Conservation (phyloP, 495 filamentous ascomycete genomes). For the Daldinia loculata region DNA sequence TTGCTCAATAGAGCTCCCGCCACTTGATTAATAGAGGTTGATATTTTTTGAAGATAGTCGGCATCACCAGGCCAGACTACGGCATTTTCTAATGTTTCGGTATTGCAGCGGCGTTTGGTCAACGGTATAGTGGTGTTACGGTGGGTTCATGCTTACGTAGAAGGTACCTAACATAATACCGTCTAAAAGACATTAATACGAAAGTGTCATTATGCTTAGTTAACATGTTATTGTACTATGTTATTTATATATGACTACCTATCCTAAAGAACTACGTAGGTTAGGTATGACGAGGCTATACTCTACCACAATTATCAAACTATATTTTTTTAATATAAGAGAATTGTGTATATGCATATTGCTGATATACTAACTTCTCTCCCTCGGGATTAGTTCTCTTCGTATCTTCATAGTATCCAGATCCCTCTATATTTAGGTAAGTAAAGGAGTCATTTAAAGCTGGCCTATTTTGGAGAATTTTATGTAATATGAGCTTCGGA, state of each 20-base stretch:
- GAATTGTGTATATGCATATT: no score
- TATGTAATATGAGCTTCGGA: no score
- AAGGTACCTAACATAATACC: background rate
- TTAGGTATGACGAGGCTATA: no score
- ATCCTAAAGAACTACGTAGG: no score
- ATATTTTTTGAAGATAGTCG: background rate
- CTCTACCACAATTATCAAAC: no score
- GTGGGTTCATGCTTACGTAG: background rate
- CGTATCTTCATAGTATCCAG: background rate
- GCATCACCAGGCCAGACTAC: background rate
- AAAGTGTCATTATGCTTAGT: background rate
- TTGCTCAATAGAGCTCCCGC: conserved; percentile 24
- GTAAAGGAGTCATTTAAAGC: background rate
- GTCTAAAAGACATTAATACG: background rate
- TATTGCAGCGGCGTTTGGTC: background rate
- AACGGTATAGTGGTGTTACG: background rate
- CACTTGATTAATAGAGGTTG: background rate
- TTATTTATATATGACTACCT: background rate
- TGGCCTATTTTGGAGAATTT: background rate
- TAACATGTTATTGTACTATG: background rate
- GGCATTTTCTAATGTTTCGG: background rate
- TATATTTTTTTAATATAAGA: no score
- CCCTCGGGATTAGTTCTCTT: no score
- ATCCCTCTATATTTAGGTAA: background rate
- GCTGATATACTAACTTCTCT: no score